Evolutionary conservation across 1,284 basidiomycete genomes (phyloP), one percentile per base, ranked within the genome.

Genomic region (Athelia psychrophila): DNA sequence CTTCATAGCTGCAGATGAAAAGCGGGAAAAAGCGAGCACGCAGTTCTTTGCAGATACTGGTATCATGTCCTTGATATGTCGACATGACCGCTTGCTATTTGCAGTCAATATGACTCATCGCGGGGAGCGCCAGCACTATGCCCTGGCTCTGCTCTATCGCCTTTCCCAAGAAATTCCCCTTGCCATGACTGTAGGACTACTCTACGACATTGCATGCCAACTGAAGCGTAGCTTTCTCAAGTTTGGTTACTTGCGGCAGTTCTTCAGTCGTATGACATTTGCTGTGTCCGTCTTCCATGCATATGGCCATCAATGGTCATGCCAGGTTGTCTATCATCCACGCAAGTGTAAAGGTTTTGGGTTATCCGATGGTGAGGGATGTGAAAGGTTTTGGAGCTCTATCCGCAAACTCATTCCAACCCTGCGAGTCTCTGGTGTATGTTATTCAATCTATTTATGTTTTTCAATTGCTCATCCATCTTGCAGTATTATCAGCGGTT

Each of bases 1-100:
- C 1, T 73, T 73, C 54, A 55, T 51, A 2, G 71, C 71, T 22
- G 71, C 69, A 8, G 63, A 73, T 51, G 61, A 64, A 42, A 59
- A 53, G n/a, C 44, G 58, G 1, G 44, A 59, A 35, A 70, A 70
- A 49, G 63, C 68, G 18, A 65, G 63, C 50, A 64, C 62, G 6
- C 53, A 56, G 20, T 64, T 64, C 47, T 70, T 68, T 50, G 54
- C 56, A 4, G 61, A 66, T 46, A 72, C 63, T 3, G 70, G 64
- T 1, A 42, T 69, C 1, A 67, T 70, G 67, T 66, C 27, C 27
- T 6, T 30, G 27, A 30, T 30, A 30, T 30, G 27, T 30, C 27
- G 27, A 5, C 69, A 71, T 60, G 67, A 71, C 51, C 48, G 52
- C 5, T 57, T 64, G 5, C 48, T 70, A 1, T 70, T 56, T 51